A percentile compares a stretch with the other conserved stretches of the same genome.
Evolutionary conservation across 192 early-diverging fungal genomes (phyloP).

Genomic region (Podila clonocystis): DNA sequence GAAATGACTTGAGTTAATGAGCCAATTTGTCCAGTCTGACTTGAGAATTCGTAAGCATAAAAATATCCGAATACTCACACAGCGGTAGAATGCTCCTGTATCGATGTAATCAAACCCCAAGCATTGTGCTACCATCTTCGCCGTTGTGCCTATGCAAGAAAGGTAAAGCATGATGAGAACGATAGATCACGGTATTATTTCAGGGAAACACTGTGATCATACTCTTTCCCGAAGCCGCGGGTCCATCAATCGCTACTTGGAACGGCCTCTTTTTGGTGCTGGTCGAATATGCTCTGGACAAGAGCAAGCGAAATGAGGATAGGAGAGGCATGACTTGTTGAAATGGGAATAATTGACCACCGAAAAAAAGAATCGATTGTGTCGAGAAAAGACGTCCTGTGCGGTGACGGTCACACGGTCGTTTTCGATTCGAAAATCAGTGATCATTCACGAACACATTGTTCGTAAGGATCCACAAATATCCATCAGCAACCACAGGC

Average conservation of each 20-base stretch:
- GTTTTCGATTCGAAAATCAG: too few species aligned
- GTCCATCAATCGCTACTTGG: conserved; percentile 83
- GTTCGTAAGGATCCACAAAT: too few species aligned
- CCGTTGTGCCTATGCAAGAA: conserved; percentile 65
- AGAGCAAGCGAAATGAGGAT: not conserved
- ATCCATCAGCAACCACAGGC: not conserved
- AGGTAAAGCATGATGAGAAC: not conserved
- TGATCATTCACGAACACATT: too few species aligned
- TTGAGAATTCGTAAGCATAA: not conserved
- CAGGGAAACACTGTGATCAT: conserved; percentile 11
- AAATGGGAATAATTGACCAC: not conserved
- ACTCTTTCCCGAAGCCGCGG: conserved; percentile 86
- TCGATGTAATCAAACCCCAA: conserved; percentile 82
- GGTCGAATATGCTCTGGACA: not conserved
- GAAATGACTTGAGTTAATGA: not conserved
- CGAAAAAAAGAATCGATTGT: not conserved
- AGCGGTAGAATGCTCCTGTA: conserved; percentile 75
- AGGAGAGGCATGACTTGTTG: not conserved
- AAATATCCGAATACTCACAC: conserved; percentile 33
- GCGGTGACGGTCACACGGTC: too few species aligned
- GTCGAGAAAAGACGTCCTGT: not conserved
- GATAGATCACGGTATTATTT: not conserved
- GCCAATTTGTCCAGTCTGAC: too few species aligned
- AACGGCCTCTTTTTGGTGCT: conserved; percentile 42
- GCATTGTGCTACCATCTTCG: conserved; percentile 69